Conservation (phyloP, 1,284 basidiomycete genomes). For the Ustilago curta region DNA sequence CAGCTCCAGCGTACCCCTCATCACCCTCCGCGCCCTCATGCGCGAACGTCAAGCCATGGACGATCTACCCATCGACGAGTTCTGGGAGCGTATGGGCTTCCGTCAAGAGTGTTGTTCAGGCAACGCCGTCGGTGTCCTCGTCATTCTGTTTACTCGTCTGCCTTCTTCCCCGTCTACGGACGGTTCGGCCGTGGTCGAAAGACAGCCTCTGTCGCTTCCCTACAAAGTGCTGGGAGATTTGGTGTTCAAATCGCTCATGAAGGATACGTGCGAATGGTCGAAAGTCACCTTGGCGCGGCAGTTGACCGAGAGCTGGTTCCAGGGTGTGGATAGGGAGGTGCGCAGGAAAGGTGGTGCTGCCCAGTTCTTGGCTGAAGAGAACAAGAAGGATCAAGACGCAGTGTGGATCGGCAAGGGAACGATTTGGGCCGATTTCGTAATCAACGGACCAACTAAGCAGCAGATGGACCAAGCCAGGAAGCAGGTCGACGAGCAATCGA, state of each 20-base stretch:
- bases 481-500: constrained; percentile 3
- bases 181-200: neutral
- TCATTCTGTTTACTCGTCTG: constrained; percentile 49
- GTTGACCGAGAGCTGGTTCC: constrained; percentile 52
- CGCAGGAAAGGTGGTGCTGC: constrained; percentile 50
- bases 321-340: constrained; percentile 52
- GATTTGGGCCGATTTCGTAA: constrained; percentile 43
- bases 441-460: constrained; percentile 23
- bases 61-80: constrained; percentile 57
- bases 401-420: constrained; percentile 28
- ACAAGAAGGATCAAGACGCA: constrained; percentile 3
- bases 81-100: constrained; percentile 68
- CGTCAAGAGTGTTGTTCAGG: constrained; percentile 68
- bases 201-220: constrained; percentile 53
- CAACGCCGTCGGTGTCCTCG: constrained; percentile 65
- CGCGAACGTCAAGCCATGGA: constrained; percentile 62
- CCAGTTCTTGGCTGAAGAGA: constrained; percentile 1
- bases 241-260: constrained; percentile 58
- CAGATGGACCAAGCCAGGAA: constrained; percentile 29
- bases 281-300: constrained; percentile 15
- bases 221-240: constrained; percentile 54
- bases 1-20: constrained; percentile 20
- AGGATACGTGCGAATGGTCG: constrained; percentile 63
- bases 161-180: neutral
- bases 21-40: constrained; percentile 48